A percentile compares a stretch with the other conserved stretches of the same genome.
These are phyloP conservation scores for Thinopyrum elongatum DNA, from an alignment of 176 grass and related monocot genomes.

Conservation along the genomic window DNA sequence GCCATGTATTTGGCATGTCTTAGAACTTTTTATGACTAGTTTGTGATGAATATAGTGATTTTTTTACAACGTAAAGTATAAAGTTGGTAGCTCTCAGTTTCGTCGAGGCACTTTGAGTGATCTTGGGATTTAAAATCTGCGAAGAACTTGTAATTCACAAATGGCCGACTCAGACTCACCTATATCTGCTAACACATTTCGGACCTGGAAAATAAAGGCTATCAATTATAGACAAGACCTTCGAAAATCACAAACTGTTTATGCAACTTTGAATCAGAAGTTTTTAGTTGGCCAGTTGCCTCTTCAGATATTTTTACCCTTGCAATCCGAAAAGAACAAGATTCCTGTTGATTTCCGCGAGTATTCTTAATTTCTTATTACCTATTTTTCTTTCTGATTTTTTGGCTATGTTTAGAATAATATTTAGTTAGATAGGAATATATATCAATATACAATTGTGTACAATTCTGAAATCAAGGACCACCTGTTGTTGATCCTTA, in stretches of 20 bases:
- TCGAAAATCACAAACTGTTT: neutral
- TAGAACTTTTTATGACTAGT: neutral
- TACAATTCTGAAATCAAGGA: slow-evolving; percentile 5
- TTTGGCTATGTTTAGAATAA: neutral
- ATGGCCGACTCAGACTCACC: neutral
- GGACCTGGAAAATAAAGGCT: neutral
- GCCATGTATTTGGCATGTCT: neutral
- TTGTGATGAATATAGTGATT: neutral
- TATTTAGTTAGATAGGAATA: neutral
- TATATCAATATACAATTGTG: neutral
- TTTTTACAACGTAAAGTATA: neutral
- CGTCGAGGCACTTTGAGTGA: neutral
- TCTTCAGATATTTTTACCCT: slow-evolving; percentile 11
- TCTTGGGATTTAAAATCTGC: neutral
- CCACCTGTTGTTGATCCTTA: neutral
- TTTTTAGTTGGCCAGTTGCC: neutral
- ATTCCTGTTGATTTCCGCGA: neutral
- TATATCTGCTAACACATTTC: neutral
- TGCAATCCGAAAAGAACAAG: neutral
- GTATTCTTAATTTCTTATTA: neutral
- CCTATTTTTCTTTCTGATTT: neutral
- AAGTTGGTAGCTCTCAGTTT: neutral
- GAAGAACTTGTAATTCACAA: neutral
- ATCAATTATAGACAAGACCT: neutral
- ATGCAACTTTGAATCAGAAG: neutral